phyloP scores from a whole-genome alignment of 306 rosid genomes.

The Vigna nakashimae region DNA sequence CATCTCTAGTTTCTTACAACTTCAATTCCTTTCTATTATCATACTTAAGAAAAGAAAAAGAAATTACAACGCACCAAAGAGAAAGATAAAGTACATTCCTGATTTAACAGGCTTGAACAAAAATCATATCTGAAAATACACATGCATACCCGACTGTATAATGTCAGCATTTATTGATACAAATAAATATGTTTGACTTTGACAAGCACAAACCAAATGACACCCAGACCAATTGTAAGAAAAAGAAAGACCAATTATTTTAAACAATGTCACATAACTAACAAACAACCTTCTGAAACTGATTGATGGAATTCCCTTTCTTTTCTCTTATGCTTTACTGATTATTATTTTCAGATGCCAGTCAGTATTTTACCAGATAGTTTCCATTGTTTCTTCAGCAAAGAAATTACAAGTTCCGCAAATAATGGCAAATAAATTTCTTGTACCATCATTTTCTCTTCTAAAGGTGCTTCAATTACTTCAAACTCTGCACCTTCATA shows the following conservation, averaged over 20 bases:
- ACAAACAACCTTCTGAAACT: conserved; percentile 24
- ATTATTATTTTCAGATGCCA: conserved; percentile 34
- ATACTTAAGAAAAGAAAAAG: conserved; percentile 5
- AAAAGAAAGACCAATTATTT: conserved; percentile 14
- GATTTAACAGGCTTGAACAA: conserved; percentile 11
- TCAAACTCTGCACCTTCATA: conserved; percentile 92
- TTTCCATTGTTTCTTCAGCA: conserved; percentile 19
- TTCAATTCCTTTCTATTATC: conserved; percentile 23
- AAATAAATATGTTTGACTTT: conserved; percentile 28
- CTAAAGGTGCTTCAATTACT: conserved; percentile 88
- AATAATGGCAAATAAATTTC: conserved; percentile 25
- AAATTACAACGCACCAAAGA: conserved; percentile 15
- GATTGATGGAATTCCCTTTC: conserved; percentile 17
- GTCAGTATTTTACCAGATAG: conserved; percentile 24
- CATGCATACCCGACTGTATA: background rate
- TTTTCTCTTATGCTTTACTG: conserved; percentile 10
- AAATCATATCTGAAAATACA: conserved; percentile 4
- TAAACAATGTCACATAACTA: conserved; percentile 22
- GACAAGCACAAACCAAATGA: conserved; percentile 28
- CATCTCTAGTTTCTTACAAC: conserved; percentile 26
- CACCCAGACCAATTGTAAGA: conserved; percentile 10
- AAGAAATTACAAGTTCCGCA: background rate
- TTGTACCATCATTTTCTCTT: conserved; percentile 91
- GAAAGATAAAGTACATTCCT: conserved; percentile 16
- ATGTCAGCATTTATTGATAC: conserved; percentile 11